Conservation (phyloP, 129 eudicot genomes). For the Centrapalus pauciflorus region DNA sequence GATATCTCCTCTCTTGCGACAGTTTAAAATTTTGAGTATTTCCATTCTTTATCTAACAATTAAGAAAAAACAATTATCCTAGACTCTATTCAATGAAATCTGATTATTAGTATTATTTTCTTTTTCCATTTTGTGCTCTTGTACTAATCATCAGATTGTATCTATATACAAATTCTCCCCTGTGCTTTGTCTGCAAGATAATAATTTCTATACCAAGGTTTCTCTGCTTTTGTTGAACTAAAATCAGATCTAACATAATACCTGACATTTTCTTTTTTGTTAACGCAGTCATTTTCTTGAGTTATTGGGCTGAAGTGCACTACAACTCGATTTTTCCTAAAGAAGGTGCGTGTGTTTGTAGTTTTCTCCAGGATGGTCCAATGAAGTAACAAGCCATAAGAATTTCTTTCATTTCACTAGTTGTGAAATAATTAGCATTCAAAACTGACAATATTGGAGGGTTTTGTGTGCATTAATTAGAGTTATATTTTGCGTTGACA, state of each 20-base stretch:
- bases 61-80: no score
- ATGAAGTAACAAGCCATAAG: no score
- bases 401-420: background rate
- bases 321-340: slow-evolving; percentile 52
- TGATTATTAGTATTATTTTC: no score
- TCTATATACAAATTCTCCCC: background rate
- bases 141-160: no score
- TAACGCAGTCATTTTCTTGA: slow-evolving; percentile 44
- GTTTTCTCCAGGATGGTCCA: no score
- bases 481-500: background rate
- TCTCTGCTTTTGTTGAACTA: background rate
- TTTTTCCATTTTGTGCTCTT: no score
- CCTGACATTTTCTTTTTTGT: background rate
- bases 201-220: background rate
- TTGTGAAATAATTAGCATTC: background rate
- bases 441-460: background rate
- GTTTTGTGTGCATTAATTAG: background rate
- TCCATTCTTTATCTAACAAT: background rate
- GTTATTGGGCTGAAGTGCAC: slow-evolving; percentile 62
- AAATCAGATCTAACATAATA: background rate
- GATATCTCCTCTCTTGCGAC: background rate
- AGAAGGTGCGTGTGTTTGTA: slow-evolving; percentile 30
- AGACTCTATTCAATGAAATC: no score
- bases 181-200: background rate
- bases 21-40: background rate